A percentile compares a stretch with the other conserved stretches of the same genome.
phyloP scores from a whole-genome alignment of 2,329 filamentous ascomycete genomes.

The Dothistroma pini region DNA sequence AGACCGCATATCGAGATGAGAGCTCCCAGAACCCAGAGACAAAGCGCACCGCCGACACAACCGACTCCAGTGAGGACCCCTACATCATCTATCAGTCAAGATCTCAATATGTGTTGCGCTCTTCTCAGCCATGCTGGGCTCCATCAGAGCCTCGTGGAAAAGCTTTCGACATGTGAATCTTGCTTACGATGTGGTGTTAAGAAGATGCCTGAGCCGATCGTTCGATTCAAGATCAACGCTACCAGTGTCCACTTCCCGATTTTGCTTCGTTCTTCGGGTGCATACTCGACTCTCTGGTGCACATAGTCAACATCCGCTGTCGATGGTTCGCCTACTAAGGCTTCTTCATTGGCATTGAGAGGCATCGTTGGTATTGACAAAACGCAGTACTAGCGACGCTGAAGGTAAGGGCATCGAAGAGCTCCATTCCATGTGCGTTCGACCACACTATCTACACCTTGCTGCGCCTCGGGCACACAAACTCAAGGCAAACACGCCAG shows the following conservation, averaged over 20 bases:
- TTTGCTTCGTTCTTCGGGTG: conserved; percentile 17
- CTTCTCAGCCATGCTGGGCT: background rate
- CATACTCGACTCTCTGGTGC: conserved; percentile 20
- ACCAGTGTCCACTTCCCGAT: conserved; percentile 24
- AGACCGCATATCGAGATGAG: conserved; percentile 37
- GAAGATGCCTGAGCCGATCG: conserved; percentile 29
- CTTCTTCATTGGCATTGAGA: conserved; percentile 21
- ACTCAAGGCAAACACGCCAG: background rate
- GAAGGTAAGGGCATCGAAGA: background rate
- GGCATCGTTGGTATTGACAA: conserved; percentile 14
- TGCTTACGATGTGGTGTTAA: conserved; percentile 17
- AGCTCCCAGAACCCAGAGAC: conserved; percentile 42
- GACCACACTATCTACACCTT: background rate
- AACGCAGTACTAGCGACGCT: background rate
- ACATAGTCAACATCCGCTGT: conserved; percentile 14
- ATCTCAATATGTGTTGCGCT: background rate
- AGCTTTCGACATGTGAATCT: background rate
- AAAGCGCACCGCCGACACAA: conserved; percentile 32
- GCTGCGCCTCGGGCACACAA: background rate
- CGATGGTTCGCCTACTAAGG: conserved; percentile 15
- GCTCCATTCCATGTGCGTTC: background rate
- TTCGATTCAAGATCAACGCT: conserved; percentile 26
- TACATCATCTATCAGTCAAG: background rate
- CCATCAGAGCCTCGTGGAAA: background rate
- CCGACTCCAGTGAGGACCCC: conserved; percentile 23